Evolutionary conservation across 805 yeast species (phyloP), one percentile per base, ranked within the genome.

Genomic region (Nakazawaea ambrosiae): DNA sequence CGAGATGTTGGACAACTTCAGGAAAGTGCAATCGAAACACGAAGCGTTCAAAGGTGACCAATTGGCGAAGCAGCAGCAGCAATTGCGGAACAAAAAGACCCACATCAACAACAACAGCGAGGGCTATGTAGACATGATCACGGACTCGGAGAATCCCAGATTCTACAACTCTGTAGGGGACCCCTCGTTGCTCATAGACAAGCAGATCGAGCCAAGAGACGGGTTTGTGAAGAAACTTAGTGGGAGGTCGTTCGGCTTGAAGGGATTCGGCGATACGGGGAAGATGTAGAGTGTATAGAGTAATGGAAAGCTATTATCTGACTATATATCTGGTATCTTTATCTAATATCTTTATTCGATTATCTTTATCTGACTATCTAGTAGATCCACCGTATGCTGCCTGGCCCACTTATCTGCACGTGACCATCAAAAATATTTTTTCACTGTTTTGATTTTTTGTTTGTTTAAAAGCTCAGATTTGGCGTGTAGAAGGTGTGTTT

Each of bases 1-100:
- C 50, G 49, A 27, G 45, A 46, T 77, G 25, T 56, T 75, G 28
- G 65, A 60, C n/a, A 63, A 65, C 27, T 77, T 77, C 51, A 60
- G 64, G 36, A 51, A 54, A 3, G 63, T 72, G n/a, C 82, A 76
- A 46, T 53, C 57, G 31, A 58, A 54, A 32, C 65, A 65, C 31
- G 70, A 65, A 39, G 39, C 23, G 8, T 34, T 31, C 30, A 39
- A 39, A 24, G 34, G 31, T 34, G 36, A 39, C n/a, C 27, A 29
- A 28, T 27, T 34, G 25, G 24, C 16, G n/a, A 39, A 27, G 26
- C 36, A 39, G 28, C 31, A 31, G 26, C 34, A 39, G 30, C 27
- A 24, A 25, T 18, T 34, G 37, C 20, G 23, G 17, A 19, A 29
- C 11, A 33, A 23, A 14, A 28, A 22, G 31, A 19, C 39, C 45